Percentiles rank a stretch among this genome's conserved stretches.
phyloP scores from a whole-genome alignment of 768 basidiomycete genomes.

The Pisolithus albus region DNA sequence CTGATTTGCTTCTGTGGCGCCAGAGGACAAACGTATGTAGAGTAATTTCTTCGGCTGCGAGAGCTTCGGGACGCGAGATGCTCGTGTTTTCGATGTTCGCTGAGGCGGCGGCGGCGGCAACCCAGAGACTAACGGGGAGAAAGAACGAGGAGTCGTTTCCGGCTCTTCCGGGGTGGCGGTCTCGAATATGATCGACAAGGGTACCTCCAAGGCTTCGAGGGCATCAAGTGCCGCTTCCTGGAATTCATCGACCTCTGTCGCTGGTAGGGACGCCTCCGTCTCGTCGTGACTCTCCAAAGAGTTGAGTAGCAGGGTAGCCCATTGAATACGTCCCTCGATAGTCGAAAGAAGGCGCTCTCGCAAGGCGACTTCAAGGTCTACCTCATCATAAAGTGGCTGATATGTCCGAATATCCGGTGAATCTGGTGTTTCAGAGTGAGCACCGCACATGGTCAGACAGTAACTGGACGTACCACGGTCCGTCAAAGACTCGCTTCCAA shows the following conservation, averaged over 20 bases:
- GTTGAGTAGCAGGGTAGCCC: slow-evolving; percentile 38
- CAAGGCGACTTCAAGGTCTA: slow-evolving; percentile 38
- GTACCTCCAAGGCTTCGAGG: slow-evolving; percentile 34
- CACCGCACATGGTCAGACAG: background rate
- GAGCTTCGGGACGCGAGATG: slow-evolving; percentile 22
- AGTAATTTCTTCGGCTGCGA: slow-evolving; percentile 31
- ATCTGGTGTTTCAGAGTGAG: slow-evolving; percentile 7
- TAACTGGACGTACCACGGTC: slow-evolving; percentile 13
- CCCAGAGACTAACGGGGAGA: slow-evolving; percentile 12
- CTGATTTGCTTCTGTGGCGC: slow-evolving; percentile 19
- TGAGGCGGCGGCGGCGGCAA: slow-evolving; percentile 8
- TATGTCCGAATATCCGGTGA: slow-evolving; percentile 8
- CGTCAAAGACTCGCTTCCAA: slow-evolving; percentile 4
- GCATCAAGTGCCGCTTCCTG: slow-evolving; percentile 38
- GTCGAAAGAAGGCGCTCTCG: slow-evolving; percentile 36
- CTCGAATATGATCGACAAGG: slow-evolving; percentile 34
- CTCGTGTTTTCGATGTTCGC: slow-evolving; percentile 20
- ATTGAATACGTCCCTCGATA: slow-evolving; percentile 38
- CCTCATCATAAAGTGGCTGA: slow-evolving; percentile 29
- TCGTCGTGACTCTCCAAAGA: slow-evolving; percentile 20
- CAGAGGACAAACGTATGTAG: slow-evolving; percentile 32
- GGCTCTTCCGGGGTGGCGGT: slow-evolving; percentile 14
- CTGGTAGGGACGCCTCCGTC: slow-evolving; percentile 7
- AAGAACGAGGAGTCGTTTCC: slow-evolving; percentile 17
- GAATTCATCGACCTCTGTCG: slow-evolving; percentile 26